Evolutionary conservation across 352 stramenopile genomes (phyloP).

Genomic region (Detonula confervacea): DNA sequence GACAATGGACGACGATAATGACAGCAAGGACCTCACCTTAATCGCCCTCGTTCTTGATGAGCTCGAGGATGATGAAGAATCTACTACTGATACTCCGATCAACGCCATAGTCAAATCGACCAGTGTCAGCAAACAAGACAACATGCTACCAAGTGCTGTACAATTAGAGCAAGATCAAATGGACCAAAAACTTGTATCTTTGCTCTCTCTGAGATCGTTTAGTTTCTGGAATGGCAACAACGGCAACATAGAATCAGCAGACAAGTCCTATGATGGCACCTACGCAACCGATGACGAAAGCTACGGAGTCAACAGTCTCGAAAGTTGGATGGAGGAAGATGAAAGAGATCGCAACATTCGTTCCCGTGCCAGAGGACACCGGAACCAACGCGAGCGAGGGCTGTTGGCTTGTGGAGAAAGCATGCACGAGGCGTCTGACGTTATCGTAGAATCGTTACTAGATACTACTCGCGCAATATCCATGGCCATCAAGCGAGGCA

Average conservation of each 20-base stretch:
- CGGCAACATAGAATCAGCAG: background rate
- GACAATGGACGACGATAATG: too few species aligned
- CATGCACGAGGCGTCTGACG: background rate
- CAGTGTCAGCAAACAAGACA: background rate
- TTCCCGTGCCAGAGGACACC: too few species aligned
- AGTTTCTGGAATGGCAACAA: constrained; percentile 12
- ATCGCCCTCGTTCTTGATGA: background rate
- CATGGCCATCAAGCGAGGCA: background rate
- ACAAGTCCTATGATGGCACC: background rate
- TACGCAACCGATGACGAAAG: background rate
- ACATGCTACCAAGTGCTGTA: too few species aligned
- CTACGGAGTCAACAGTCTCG: constrained; percentile 5
- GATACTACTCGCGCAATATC: constrained; percentile 11
- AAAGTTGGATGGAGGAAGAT: background rate
- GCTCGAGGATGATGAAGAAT: background rate
- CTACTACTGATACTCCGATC: background rate
- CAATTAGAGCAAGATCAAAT: background rate
- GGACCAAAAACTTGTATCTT: background rate
- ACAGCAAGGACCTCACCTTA: too few species aligned
- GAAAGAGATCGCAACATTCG: too few species aligned
- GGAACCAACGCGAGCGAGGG: background rate
- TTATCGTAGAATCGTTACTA: constrained; percentile 8
- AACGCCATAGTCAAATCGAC: background rate
- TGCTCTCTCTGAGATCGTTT: constrained; percentile 17
- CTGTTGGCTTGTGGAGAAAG: background rate